These are phyloP conservation scores for Ascomycota sp. DNA, from an alignment of 2,329 filamentous ascomycete genomes.

Conservation along the genomic window DNA sequence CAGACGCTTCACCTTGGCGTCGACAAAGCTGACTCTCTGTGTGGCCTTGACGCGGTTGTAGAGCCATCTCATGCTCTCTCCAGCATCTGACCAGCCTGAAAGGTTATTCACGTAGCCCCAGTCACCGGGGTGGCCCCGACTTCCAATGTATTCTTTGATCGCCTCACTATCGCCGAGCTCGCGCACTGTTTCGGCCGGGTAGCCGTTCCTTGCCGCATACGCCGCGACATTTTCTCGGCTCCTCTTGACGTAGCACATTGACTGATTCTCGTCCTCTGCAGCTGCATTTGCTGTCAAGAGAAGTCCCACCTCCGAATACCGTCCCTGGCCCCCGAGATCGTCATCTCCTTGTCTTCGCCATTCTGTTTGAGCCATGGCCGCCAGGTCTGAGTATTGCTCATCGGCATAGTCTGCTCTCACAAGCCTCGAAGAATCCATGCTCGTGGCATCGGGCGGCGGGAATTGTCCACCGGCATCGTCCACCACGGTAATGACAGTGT, in stretches of 20 bases:
- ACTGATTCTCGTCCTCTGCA: slow-evolving; percentile 11
- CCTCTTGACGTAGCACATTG: slow-evolving; percentile 35
- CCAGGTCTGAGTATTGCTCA: slow-evolving; percentile 54
- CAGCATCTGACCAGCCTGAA: slow-evolving; percentile 68
- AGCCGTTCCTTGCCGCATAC: slow-evolving; percentile 20
- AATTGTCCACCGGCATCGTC: slow-evolving; percentile 36
- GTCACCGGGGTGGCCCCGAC: slow-evolving; percentile 31
- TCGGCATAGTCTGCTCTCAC: slow-evolving; percentile 64
- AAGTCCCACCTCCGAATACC: slow-evolving; percentile 53
- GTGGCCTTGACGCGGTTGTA: slow-evolving; percentile 31
- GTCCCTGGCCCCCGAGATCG: slow-evolving; percentile 38
- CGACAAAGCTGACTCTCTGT: slow-evolving; percentile 33
- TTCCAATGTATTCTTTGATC: slow-evolving; percentile 24
- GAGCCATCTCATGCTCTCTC: slow-evolving; percentile 45
- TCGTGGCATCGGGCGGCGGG: slow-evolving; percentile 37
- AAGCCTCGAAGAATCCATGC: slow-evolving; percentile 43
- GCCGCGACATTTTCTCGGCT: slow-evolving; percentile 40
- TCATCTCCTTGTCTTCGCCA: slow-evolving; percentile 42
- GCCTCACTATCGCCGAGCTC: slow-evolving; percentile 22
- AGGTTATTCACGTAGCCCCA: slow-evolving; percentile 55
- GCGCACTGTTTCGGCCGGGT: slow-evolving; percentile 17
- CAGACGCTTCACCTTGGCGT: slow-evolving; percentile 25
- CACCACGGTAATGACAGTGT: slow-evolving; percentile 35
- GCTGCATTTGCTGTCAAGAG: slow-evolving; percentile 37
- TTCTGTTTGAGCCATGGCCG: slow-evolving; percentile 43